Conservation (phyloP, 495 filamentous ascomycete species). For the Oidiodendron maius region DNA sequence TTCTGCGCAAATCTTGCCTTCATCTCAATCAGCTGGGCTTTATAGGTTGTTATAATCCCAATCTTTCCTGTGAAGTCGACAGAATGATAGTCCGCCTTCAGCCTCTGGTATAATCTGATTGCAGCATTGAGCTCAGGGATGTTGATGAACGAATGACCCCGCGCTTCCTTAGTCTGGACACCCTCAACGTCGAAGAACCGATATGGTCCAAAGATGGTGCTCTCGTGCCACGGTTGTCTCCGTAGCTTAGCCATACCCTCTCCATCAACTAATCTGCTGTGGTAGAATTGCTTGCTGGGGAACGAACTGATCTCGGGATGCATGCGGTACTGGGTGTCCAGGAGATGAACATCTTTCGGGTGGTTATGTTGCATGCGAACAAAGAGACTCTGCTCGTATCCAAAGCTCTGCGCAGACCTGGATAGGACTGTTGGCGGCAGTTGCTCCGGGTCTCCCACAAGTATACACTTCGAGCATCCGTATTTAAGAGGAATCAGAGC, state of each 20-base stretch:
- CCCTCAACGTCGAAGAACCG: conserved; percentile 97
- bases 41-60: conserved; percentile 96
- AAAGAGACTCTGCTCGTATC: conserved; percentile 97
- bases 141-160: conserved; percentile 87
- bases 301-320: conserved; percentile 91
- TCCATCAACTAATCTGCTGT: conserved; percentile 79
- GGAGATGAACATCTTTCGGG: conserved; percentile 81
- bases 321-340: conserved; percentile 98
- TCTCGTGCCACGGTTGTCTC: conserved; percentile 76
- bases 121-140: conserved; percentile 78
- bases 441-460: conserved; percentile 97
- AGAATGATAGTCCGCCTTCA: conserved; percentile 62
- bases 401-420: conserved; percentile 82
- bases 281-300: conserved; percentile 88
- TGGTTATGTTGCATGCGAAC: conserved; percentile 95
- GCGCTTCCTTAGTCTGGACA: conserved; percentile 68
- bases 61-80: conserved; percentile 76
- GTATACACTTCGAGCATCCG: conserved; percentile 91
- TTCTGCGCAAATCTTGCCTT: conserved; percentile 60
- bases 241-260: conserved; percentile 71
- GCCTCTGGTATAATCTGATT: conserved; percentile 71
- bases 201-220: conserved; percentile 76
- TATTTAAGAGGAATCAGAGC: conserved; percentile 97
- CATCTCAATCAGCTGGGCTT: conserved; percentile 80
- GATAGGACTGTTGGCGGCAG: conserved; percentile 94